Evolutionary conservation across 805 yeast species (phyloP), one percentile per base, ranked within the genome.

Genomic region (Saturnispora sanitii): DNA sequence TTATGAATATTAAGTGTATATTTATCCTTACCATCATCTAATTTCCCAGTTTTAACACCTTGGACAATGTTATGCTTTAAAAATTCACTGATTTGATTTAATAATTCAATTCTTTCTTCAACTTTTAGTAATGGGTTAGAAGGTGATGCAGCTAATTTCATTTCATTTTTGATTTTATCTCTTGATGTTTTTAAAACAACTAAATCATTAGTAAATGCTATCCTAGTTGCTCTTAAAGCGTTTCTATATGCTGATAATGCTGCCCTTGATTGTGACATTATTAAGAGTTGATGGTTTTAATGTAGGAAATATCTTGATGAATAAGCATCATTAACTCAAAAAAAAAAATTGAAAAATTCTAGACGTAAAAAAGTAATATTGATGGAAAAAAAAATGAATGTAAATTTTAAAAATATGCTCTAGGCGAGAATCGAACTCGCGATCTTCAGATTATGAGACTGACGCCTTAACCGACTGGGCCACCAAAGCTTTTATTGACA

Each of bases 41-140:
- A 56, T 17, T 45, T 45, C 3, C 35, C 44, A 39, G 65, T 58
- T 50, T 62, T 70, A 45, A 62, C 66, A 6, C 94, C 97, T 62
- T 98, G 98, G 3, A 90, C 96, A n/a, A 90, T 68, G 58, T 90
- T 90, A 44, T 70, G 66, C 37, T 72, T 66, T 43, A 90, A 65
- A 47, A 87, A 80, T 31, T 58, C 56, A 1, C 88, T 75, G n/a
- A 90, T 81, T 15, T 79, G 88, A 40, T 78, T 71, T 44, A 87
- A 62, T 46, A 75, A 68, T 38, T 69, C 60, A 23, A 81, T 60
- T 43, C 78, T 68, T 43, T 74, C 70, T 5, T 67, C 70, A 2
- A 66, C 53, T 3, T 71, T 58, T 42, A 73, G 66, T 13, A 64
- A 58, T 28, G 75, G 71, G 41, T 71, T 75, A 36, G 79, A 57